Percentiles rank a stretch among this genome's conserved stretches.
These are phyloP conservation scores for Gossypium rotundifolium DNA, from an alignment of 345 rosid genomes.

Conservation along the genomic window DNA sequence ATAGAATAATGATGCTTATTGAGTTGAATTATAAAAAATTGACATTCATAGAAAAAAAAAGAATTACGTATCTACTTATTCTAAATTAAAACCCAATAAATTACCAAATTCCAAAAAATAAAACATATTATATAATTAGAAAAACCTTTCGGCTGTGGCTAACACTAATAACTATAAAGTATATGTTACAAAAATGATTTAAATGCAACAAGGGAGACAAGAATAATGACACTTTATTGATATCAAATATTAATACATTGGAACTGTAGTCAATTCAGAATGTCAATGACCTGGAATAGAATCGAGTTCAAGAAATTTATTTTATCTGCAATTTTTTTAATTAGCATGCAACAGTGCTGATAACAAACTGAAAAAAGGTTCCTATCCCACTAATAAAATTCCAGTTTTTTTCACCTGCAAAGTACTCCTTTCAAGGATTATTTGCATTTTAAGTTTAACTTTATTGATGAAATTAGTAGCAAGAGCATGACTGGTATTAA, in stretches of 20 bases:
- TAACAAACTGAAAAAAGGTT: background rate
- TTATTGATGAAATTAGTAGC: background rate
- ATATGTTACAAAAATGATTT: background rate
- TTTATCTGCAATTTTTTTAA: conserved; percentile 2
- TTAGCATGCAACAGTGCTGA: background rate
- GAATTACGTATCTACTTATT: too few relatives aligned
- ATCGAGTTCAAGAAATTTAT: background rate
- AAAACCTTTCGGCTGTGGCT: conserved; percentile 29
- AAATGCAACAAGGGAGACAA: conserved; percentile 2
- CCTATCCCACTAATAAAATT: background rate
- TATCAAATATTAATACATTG: background rate
- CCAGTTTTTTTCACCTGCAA: background rate
- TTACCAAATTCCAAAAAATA: background rate
- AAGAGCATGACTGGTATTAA: background rate
- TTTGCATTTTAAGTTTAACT: background rate
- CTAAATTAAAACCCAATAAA: too few relatives aligned
- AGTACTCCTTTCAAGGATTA: background rate
- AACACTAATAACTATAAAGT: background rate
- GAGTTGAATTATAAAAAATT: too few relatives aligned
- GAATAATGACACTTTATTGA: conserved; percentile 9
- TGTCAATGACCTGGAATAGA: background rate
- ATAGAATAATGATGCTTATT: background rate
- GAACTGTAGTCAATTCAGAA: background rate
- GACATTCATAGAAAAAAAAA: background rate
- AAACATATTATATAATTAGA: background rate